These are phyloP conservation scores for Paratinospora sagittata DNA, from an alignment of 164 flowering plant species.

Conservation along the genomic window DNA sequence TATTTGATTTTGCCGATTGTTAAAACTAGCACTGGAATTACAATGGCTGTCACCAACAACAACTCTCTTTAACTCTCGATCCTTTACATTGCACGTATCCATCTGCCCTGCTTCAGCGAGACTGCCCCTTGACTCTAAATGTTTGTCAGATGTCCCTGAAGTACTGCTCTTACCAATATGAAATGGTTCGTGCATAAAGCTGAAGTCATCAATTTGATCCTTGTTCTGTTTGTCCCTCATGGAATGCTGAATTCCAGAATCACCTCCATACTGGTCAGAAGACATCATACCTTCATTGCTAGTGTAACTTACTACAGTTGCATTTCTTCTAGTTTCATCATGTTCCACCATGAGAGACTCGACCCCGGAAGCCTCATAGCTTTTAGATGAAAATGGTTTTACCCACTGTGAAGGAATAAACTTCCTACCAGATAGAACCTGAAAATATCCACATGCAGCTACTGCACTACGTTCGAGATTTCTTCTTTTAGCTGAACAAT, in stretches of 20 bases:
- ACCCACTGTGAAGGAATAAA: constrained; percentile 21
- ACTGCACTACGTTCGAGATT: constrained; percentile 76
- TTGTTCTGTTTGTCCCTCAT: constrained; percentile 11
- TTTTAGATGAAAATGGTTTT: constrained; percentile 17
- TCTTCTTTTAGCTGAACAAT: constrained; percentile 46
- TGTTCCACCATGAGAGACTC: constrained; percentile 18
- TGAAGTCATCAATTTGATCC: constrained; percentile 11
- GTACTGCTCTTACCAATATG: constrained; percentile 21
- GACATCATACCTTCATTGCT: constrained; percentile 8
- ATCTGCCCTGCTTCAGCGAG: constrained; percentile 12
- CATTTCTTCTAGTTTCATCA: constrained; percentile 14
- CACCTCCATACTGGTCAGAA: constrained; percentile 18
- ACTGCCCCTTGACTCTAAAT: constrained; percentile 16
- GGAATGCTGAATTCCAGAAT: constrained; percentile 11
- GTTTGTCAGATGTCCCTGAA: constrained; percentile 15
- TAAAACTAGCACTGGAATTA: constrained; percentile 13
- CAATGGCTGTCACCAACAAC: constrained; percentile 16
- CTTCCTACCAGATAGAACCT: constrained; percentile 26
- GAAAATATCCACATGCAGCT: constrained; percentile 60
- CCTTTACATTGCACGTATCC: constrained; percentile 2
- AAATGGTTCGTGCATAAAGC: constrained; percentile 26
- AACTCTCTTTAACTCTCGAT: constrained; percentile 12
- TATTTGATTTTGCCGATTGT: constrained; percentile 13
- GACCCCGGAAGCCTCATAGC: constrained; percentile 24
- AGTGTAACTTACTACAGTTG: constrained; percentile 11